Evolutionary conservation across 441 rosid genomes (phyloP).

Genomic region (Corymbia calophylla): DNA sequence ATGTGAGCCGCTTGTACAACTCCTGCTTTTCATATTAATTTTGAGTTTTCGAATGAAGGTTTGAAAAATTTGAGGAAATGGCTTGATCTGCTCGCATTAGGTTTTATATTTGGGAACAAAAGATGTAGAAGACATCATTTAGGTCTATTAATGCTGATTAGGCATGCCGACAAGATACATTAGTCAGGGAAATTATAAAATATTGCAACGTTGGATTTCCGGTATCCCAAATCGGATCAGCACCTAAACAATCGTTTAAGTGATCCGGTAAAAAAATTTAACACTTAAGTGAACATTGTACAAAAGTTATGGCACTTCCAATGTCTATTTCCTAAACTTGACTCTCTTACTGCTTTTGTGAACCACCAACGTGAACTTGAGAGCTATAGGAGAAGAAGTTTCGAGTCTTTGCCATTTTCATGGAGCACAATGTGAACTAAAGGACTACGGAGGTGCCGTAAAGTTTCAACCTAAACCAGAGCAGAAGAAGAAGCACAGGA

Average conservation of each 20-base stretch:
- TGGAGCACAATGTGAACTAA: background rate
- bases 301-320: background rate
- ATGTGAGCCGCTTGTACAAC: no score
- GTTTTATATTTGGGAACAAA: background rate
- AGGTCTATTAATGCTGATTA: background rate
- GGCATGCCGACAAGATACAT: background rate
- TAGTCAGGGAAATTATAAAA: background rate
- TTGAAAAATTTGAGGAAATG: background rate
- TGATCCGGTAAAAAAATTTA: background rate
- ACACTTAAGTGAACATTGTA: background rate
- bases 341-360: background rate
- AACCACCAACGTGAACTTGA: background rate
- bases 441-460: background rate
- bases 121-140: background rate
- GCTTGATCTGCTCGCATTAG: background rate
- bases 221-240: background rate
- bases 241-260: background rate
- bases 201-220: accelerated
- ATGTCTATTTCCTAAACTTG: no score
- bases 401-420: background rate
- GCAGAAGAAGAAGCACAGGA: background rate
- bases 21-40: background rate
- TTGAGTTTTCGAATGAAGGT: background rate
- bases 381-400: background rate
- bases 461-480: background rate